Percentiles rank a stretch among this genome's conserved stretches.
These are phyloP conservation scores for Sporisorium reilianum DNA, from an alignment of 1,284 basidiomycete genomes.

Conservation along the genomic window DNA sequence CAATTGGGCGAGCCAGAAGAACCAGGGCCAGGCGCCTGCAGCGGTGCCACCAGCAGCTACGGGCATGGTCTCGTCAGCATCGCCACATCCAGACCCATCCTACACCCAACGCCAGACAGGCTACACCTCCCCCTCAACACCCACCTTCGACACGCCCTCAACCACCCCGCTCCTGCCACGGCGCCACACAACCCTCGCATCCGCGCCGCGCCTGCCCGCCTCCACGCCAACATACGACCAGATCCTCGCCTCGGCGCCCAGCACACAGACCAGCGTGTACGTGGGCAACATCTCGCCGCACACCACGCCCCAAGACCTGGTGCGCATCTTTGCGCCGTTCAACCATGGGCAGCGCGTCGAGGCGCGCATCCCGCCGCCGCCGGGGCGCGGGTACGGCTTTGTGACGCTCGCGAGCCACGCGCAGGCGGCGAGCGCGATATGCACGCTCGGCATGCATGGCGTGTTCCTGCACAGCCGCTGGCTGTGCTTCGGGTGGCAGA, in stretches of 20 bases:
- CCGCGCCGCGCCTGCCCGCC: neutral
- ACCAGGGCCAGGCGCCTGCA: conserved; percentile 73
- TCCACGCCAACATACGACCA: conserved; percentile 75
- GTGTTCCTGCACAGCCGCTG: conserved; percentile 94
- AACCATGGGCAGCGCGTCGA: conserved; percentile 87
- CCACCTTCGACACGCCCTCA: neutral
- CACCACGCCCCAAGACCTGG: conserved; percentile 92
- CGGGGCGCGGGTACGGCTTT: conserved; percentile 97
- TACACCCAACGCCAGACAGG: neutral
- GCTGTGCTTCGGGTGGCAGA: conserved; percentile 98
- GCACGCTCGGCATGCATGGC: conserved; percentile 82
- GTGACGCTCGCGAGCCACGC: conserved; percentile 98
- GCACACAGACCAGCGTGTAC: conserved; percentile 94
- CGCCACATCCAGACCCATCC: neutral
- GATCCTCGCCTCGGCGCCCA: conserved; percentile 87
- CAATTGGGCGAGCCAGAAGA: conserved; percentile 99
- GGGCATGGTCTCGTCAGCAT: neutral
- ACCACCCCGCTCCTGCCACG: conserved; percentile 10
- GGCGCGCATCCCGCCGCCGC: conserved; percentile 79
- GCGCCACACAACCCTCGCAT: conserved; percentile 31
- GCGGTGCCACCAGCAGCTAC: neutral
- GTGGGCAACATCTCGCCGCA: conserved; percentile 97
- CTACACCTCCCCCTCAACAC: conserved; percentile 13
- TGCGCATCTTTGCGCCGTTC: conserved; percentile 94
- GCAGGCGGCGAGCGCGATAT: conserved; percentile 95